Percentiles rank a stretch among this genome's conserved stretches.
Conservation (phyloP, 169 alveolate genomes). For the Condylostoma magnum region DNA sequence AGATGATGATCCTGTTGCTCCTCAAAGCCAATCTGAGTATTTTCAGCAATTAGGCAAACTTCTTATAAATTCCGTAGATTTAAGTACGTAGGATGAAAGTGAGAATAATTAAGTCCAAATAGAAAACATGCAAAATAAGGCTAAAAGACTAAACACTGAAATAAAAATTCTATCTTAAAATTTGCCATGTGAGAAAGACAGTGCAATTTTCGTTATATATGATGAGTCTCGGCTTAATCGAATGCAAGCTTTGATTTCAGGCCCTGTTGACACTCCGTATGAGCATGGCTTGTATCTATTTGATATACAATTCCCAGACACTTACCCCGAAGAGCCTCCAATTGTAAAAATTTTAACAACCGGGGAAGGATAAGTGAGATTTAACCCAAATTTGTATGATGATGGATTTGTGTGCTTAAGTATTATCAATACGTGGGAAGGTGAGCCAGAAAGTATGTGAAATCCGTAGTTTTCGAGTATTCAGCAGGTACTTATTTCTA, state of each 20-base stretch:
- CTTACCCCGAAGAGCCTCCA: conserved; percentile 73
- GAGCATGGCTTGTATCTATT: conserved; percentile 72
- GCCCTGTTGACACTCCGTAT: conserved; percentile 78
- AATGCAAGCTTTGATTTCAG: conserved; percentile 67
- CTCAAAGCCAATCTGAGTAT: not conserved
- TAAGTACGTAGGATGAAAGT: not conserved
- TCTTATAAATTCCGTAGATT: not conserved
- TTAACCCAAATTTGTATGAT: conserved; percentile 75
- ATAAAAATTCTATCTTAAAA: conserved; percentile 55
- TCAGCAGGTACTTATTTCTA: conserved; percentile 61
- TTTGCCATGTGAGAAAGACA: conserved; percentile 60
- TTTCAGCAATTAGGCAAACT: not conserved
- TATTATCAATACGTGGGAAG: conserved; percentile 77
- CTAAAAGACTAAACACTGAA: conserved; percentile 46
- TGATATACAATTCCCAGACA: conserved; percentile 61
- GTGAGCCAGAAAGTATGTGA: conserved; percentile 70
- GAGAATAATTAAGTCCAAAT: not conserved
- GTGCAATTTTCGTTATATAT: conserved; percentile 58
- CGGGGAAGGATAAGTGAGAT: conserved; percentile 57
- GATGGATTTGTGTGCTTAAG: conserved; percentile 72
- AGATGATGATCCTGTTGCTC: not conserved
- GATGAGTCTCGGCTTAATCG: conserved; percentile 57
- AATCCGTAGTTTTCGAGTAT: conserved; percentile 66
- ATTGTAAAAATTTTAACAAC: conserved; percentile 63
- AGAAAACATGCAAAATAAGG: not conserved